Conservation (phyloP, 352 stramenopile species). For the Phytophthora hibernalis region DNA sequence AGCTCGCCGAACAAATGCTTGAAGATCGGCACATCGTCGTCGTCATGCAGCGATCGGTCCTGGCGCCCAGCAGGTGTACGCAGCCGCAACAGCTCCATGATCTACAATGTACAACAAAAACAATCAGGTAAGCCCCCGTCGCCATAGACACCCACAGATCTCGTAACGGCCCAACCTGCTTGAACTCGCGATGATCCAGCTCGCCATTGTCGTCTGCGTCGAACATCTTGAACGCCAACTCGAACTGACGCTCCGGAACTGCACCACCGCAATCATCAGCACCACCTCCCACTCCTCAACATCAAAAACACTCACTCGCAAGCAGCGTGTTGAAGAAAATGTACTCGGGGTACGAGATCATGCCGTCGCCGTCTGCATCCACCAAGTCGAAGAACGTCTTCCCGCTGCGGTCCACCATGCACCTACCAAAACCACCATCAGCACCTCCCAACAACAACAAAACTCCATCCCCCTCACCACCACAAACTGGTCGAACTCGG, state of each 20-base stretch:
- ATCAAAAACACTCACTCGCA: slow-evolving; percentile 67
- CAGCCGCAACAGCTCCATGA: slow-evolving; percentile 85
- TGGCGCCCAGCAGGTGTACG: slow-evolving; percentile 82
- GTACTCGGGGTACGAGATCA: slow-evolving; percentile 91
- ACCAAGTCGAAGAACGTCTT: slow-evolving; percentile 88
- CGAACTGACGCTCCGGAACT: slow-evolving; percentile 88
- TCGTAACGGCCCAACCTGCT: slow-evolving; percentile 50
- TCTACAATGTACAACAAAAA: slow-evolving; percentile 44
- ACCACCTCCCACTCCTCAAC: neutral
- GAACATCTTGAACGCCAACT: slow-evolving; percentile 92
- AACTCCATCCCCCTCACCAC: slow-evolving; percentile 23
- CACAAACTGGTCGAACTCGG: slow-evolving; percentile 87
- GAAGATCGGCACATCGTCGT: slow-evolving; percentile 83
- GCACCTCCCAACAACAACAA: neutral
- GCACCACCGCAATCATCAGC: neutral
- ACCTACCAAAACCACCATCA: slow-evolving; percentile 33
- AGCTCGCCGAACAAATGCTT: slow-evolving; percentile 88
- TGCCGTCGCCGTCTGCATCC: slow-evolving; percentile 84
- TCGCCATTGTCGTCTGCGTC: slow-evolving; percentile 83
- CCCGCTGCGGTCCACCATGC: slow-evolving; percentile 62
- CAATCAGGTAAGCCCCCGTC: neutral
- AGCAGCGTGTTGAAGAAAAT: slow-evolving; percentile 92
- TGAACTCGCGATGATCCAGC: slow-evolving; percentile 87
- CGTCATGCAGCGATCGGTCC: slow-evolving; percentile 78
- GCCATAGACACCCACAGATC: neutral